Base-by-base conservation (phyloP, 306 rosid genomes). In the Heteromeles arbutifolia region DNA sequence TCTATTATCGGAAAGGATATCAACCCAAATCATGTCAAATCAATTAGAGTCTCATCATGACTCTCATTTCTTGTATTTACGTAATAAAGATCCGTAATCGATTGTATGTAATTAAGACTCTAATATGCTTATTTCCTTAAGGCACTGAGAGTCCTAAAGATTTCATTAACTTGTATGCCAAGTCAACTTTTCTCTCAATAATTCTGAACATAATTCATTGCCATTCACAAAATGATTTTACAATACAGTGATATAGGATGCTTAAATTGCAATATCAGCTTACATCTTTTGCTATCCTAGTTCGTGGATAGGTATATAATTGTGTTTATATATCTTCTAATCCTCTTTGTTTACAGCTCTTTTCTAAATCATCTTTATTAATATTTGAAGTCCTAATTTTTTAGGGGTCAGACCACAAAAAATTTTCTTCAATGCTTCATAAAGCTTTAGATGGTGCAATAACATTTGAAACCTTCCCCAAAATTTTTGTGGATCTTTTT, bases 381-480 rank as follows among this genome's bases (percentile, higher is more conserved):
- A 81, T 75, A 48, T 76, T 31, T 77, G 69, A 50, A 68, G 45
- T 79, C 67, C 34, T 50, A 50, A 41, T 80, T 34, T 67, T 76
- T 65, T 84, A 92, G 99, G 99, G 90, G 67, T 85, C 89, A 64
- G 97, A 90, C 67, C 87, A 87, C 80, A 89, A 88, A 79, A 97
- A 95, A 22, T 85, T 86, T 78, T 86, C 89, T 70, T 83, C 93
- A 0, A 87, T 88, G 97, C 97, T 95, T 81, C 93, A 90, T 74
- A 95, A 95, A 86, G 89, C 97, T 84, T 81, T 95, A 87, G 97
- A 89, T 83, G 97, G 99, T 80, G 96, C 96, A 72, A 89, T 92
- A 74, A 90, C 92, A 54, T 79, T 92, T 89, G 97, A 92, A 80
- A 83, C 79, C n/a, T 92, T 90, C 77, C 99, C 99, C 84, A 92